Percentiles rank a stretch among this genome's conserved stretches.
Conservation (phyloP, 768 basidiomycete species). For the Podaxis sp. region DNA sequence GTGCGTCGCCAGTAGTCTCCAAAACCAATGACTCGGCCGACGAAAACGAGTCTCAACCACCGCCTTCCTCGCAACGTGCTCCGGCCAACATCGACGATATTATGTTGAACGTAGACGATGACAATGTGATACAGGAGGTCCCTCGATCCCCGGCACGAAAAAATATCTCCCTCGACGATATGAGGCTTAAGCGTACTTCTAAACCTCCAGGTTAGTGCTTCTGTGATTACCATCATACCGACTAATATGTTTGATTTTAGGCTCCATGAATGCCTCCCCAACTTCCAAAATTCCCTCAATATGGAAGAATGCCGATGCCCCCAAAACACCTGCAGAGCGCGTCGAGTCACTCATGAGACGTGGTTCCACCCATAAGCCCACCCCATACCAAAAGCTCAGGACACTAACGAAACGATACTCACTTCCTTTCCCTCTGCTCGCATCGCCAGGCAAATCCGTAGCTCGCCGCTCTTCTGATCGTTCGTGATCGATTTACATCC, state of each 20-base stretch:
- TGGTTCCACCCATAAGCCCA: slow-evolving; percentile 23
- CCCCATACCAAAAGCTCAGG: slow-evolving; percentile 40
- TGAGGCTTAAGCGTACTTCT: background rate
- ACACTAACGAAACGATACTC: slow-evolving; percentile 52
- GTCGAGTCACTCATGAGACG: slow-evolving; percentile 30
- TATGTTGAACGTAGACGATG: slow-evolving; percentile 8
- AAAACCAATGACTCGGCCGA: background rate
- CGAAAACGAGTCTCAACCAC: background rate
- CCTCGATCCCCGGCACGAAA: slow-evolving; percentile 9
- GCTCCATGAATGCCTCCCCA: background rate
- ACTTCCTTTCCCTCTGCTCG: slow-evolving; percentile 42
- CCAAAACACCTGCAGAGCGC: slow-evolving; percentile 33
- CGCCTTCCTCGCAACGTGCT: background rate
- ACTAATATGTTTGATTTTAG: background rate
- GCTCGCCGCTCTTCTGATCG: slow-evolving; percentile 6
- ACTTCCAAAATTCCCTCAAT: slow-evolving; percentile 41
- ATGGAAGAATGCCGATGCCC: slow-evolving; percentile 47
- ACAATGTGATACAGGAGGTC: slow-evolving; percentile 11
- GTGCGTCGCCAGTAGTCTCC: slow-evolving; percentile 5
- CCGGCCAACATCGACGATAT: slow-evolving; percentile 14
- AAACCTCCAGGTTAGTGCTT: background rate
- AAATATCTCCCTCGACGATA: slow-evolving; percentile 13
- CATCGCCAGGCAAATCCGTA: slow-evolving; percentile 19
- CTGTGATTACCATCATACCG: background rate
- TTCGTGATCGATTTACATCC: slow-evolving; percentile 4